These are phyloP conservation scores for Lolium perenne DNA, from an alignment of 176 grass and related monocot species.

Conservation along the genomic window DNA sequence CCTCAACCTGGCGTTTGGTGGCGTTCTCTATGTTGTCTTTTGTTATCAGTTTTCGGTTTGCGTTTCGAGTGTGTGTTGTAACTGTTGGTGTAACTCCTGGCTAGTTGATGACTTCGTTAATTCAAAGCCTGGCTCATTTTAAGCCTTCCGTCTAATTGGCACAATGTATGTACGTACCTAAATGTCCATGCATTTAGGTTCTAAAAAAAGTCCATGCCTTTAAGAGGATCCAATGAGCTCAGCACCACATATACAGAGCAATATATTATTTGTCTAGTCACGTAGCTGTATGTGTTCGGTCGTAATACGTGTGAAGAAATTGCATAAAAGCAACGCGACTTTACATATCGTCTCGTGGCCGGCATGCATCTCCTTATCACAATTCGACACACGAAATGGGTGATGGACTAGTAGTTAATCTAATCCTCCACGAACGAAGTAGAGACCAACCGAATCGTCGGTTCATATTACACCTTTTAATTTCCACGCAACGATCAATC, in stretches of 20 bases:
- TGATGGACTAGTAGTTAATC: not conserved
- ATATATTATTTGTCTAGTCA: not conserved
- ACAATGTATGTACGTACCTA: not conserved
- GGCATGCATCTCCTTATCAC: slow-evolving; percentile 25
- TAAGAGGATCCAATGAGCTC: not conserved
- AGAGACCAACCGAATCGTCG: not conserved
- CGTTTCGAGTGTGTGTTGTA: too few species aligned
- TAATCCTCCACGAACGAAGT: not conserved
- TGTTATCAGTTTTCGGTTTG: too few species aligned
- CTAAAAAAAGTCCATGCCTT: too few species aligned
- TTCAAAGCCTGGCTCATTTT: too few species aligned
- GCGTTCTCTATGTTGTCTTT: too few species aligned
- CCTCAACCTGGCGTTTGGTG: too few species aligned
- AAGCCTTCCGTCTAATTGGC: too few species aligned
- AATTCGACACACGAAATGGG: slow-evolving; percentile 23
- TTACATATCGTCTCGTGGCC: slow-evolving; percentile 7
- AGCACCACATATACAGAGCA: not conserved
- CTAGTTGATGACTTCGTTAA: too few species aligned
- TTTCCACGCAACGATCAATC: not conserved
- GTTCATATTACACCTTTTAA: not conserved
- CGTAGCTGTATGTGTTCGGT: not conserved
- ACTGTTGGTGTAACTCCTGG: too few species aligned
- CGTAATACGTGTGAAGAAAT: not conserved
- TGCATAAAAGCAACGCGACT: slow-evolving; percentile 21
- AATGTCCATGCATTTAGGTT: too few species aligned